Conservation (phyloP, 129 eudicot genomes). For the Oenanthe sinensis region DNA sequence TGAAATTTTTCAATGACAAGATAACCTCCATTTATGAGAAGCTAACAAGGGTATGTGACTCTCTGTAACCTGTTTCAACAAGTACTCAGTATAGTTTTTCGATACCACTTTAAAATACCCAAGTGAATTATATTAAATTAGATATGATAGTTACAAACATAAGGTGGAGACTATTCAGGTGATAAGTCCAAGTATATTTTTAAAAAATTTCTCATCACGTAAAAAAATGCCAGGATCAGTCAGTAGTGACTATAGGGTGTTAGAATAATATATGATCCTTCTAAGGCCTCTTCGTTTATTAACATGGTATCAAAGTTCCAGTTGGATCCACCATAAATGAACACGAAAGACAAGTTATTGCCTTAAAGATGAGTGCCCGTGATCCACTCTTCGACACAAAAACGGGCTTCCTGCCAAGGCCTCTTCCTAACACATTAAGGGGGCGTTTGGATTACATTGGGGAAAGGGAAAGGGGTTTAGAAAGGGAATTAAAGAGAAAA, state of each 20-base stretch:
- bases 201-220: neutral
- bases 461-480: no score
- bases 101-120: neutral
- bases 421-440: no score
- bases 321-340: no score
- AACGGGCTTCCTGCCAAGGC: no score
- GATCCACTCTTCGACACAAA: no score
- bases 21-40: neutral
- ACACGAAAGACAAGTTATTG: no score
- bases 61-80: neutral
- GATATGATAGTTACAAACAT: neutral
- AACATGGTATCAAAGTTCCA: no score
- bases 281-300: no score
- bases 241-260: neutral
- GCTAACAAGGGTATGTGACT: neutral
- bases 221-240: neutral
- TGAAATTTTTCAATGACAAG: neutral
- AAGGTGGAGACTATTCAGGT: neutral
- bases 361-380: no score
- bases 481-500: no score
- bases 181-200: neutral
- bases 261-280: no score
- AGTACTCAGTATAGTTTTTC: neutral
- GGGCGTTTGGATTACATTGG: no score
- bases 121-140: neutral